phyloP scores from a whole-genome alignment of 106 monocot species.

The Vanilla planifolia region DNA sequence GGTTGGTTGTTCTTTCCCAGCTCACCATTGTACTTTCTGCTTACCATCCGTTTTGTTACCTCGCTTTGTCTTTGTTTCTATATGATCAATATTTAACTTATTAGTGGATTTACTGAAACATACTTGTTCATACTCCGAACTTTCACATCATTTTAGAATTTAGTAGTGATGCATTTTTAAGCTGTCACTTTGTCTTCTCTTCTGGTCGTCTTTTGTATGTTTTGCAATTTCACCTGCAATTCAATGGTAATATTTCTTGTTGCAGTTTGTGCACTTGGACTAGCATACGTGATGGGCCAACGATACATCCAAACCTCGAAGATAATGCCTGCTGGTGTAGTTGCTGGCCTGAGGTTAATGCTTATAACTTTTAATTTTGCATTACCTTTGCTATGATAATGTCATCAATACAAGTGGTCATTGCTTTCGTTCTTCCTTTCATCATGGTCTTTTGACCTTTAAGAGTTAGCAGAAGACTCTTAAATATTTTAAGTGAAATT shows the following conservation, averaged over 20 bases:
- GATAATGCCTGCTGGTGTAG: constrained; percentile 87
- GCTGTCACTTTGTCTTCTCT: background rate
- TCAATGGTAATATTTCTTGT: constrained; percentile 2
- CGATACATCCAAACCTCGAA: constrained; percentile 70
- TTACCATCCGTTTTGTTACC: no score
- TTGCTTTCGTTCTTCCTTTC: background rate
- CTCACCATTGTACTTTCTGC: no score
- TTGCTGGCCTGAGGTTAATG: constrained; percentile 70
- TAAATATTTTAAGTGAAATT: no score
- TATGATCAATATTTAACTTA: no score
- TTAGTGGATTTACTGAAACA: no score
- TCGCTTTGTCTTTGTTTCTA: no score
- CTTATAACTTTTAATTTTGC: background rate
- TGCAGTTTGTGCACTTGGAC: constrained; percentile 59
- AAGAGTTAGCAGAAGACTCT: no score
- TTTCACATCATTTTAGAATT: no score
- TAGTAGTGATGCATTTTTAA: no score
- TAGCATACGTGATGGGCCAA: constrained; percentile 83
- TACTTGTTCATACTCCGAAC: no score
- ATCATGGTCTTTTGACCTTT: no score
- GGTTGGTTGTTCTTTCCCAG: no score
- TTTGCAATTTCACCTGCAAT: background rate
- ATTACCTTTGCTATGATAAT: background rate
- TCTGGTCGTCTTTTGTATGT: background rate
- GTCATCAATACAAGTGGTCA: background rate